phyloP scores from a whole-genome alignment of 495 filamentous ascomycete species.

The Diplogelasinospora grovesii region DNA sequence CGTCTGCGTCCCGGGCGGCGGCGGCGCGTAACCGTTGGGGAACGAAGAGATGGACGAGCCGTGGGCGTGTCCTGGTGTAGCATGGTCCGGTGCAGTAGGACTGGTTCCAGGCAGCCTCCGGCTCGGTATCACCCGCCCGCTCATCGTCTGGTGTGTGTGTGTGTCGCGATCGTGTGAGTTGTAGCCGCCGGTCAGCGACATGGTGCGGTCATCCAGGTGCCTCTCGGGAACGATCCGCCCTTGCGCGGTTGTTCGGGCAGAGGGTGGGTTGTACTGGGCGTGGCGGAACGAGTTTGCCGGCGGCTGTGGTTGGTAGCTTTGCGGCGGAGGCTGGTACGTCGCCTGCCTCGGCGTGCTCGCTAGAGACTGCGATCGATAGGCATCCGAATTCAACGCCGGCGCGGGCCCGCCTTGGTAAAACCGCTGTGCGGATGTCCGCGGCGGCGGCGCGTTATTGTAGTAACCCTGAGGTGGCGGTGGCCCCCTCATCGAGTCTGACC shows the following conservation, averaged over 20 bases:
- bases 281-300: constrained; percentile 71
- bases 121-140: constrained; percentile 77
- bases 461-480: constrained; percentile 44
- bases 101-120: constrained; percentile 37
- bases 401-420: constrained; percentile 48
- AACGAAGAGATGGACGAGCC: constrained; percentile 10
- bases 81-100: constrained; percentile 14
- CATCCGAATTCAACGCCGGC: constrained; percentile 75
- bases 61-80: not conserved
- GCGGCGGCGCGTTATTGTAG: constrained; percentile 38
- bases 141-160: constrained; percentile 76
- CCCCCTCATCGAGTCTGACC: constrained; percentile 31
- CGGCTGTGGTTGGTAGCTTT: constrained; percentile 56
- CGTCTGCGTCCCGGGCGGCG: constrained; percentile 38
- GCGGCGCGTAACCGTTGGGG: constrained; percentile 18
- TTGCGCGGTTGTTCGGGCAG: constrained; percentile 75
- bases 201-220: constrained; percentile 76
- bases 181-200: constrained; percentile 90
- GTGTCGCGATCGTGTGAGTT: constrained; percentile 64
- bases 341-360: constrained; percentile 62
- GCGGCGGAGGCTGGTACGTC: constrained; percentile 58
- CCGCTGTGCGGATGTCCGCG: constrained; percentile 47
- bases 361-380: constrained; percentile 87
- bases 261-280: constrained; percentile 56
- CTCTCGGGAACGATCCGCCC: constrained; percentile 86